These are phyloP conservation scores for Posidonia oceanica DNA, from an alignment of 116 monocot genomes.

Conservation along the genomic window DNA sequence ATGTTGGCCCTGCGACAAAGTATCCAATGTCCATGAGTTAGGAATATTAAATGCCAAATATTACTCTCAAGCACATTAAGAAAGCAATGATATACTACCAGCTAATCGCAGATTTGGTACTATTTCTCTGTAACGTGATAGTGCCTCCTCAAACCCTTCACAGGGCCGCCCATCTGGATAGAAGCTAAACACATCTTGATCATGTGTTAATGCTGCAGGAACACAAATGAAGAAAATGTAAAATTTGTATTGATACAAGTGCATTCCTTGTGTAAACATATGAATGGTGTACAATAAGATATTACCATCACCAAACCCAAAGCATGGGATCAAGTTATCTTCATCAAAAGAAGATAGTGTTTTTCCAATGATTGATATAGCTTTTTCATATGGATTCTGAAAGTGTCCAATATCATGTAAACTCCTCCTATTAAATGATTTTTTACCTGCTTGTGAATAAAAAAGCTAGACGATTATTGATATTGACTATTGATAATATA, in stretches of 20 bases:
- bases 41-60: no score
- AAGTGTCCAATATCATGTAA: constrained; percentile 28
- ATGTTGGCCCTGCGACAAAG: constrained; percentile 55
- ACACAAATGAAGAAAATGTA: not conserved
- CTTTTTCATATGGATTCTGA: constrained; percentile 49
- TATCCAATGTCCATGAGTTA: no score
- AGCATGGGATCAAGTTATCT: constrained; percentile 54
- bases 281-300: not conserved
- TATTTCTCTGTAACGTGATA: constrained; percentile 57
- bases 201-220: constrained; percentile 70
- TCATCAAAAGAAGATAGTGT: constrained; percentile 57
- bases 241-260: not conserved
- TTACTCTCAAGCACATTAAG: no score
- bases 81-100: constrained; percentile 20
- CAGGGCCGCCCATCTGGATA: constrained; percentile 52
- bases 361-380: constrained; percentile 51
- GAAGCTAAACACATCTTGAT: constrained; percentile 90
- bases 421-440: constrained; percentile 32
- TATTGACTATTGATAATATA: not conserved
- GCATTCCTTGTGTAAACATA: not conserved
- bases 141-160: constrained; percentile 64
- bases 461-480: not conserved
- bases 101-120: constrained; percentile 58
- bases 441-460: constrained; percentile 26
- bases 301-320: constrained; percentile 51